Percentiles rank a stretch among this genome's conserved stretches.
These are phyloP conservation scores for Psilocybe cyanescens DNA, from an alignment of 768 basidiomycete genomes.

Conservation along the genomic window DNA sequence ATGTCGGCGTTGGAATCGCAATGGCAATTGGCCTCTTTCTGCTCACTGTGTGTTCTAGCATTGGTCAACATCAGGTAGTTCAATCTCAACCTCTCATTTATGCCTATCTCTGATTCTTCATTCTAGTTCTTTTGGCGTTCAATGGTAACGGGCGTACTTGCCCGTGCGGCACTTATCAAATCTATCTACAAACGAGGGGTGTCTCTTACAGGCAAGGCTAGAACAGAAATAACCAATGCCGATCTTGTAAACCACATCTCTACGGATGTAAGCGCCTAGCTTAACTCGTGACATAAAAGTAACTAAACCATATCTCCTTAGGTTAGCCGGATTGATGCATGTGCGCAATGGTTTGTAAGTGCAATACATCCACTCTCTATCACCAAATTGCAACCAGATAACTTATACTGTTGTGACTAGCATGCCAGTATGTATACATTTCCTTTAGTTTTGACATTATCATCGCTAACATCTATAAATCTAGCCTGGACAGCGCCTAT, in stretches of 20 bases:
- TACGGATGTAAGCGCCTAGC: slow-evolving; percentile 57
- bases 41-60: slow-evolving; percentile 51
- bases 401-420: slow-evolving; percentile 4
- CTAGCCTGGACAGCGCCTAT: slow-evolving; percentile 71
- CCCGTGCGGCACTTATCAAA: slow-evolving; percentile 67
- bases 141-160: slow-evolving; percentile 68
- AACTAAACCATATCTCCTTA: slow-evolving; percentile 19
- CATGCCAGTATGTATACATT: slow-evolving; percentile 15
- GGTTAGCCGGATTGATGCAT: slow-evolving; percentile 60
- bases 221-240: slow-evolving; percentile 64
- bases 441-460: not conserved
- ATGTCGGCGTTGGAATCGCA: slow-evolving; percentile 58
- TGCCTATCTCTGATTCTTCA: slow-evolving; percentile 1
- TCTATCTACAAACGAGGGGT: slow-evolving; percentile 75
- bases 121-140: slow-evolving; percentile 71
- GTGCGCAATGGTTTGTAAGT: slow-evolving; percentile 77
- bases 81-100: not conserved
- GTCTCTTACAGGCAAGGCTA: slow-evolving; percentile 64
- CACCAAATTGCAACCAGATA: not conserved
- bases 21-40: slow-evolving; percentile 60
- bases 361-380: not conserved
- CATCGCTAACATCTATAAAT: not conserved
- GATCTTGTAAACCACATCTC: slow-evolving; percentile 64
- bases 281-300: not conserved
- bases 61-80: slow-evolving; percentile 64